Base-by-base conservation (phyloP, 768 basidiomycete genomes). In the Gloeophyllum trabeum region DNA sequence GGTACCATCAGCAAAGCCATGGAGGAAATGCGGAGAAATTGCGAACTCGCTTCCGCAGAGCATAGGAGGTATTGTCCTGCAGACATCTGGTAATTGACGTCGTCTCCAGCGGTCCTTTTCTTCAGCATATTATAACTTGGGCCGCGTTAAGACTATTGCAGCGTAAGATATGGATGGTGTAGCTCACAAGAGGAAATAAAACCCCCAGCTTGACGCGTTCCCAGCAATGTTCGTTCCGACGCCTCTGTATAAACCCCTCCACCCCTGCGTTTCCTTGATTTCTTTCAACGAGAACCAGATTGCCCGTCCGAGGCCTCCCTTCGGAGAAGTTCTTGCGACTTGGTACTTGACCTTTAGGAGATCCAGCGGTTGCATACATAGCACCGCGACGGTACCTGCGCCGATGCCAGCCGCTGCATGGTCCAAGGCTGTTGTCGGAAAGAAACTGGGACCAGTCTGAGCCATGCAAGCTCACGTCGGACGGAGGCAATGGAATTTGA, bases 311-410 rank as follows among this genome's bases (percentile, higher is more conserved):
- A 82, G 56, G 23, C 76, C 76, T 13, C 73, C 79, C 30, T 67
- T 61, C 0, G 73, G 75, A 24, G 68, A 71, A 23, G 70, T 62
- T 0, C 85, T 93, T 18, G 81, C 76, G 4, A 96, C 87, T 62
- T 98, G 96, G 41, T 91, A 78, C 56, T 90, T 84, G 57, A 96
- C 73, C 65, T 98, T 98, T 61, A 99, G 71, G 7, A 98, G 73
- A 62, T 99, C 96, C 24, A 99, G 72, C 5, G 96, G 96, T 59
- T 98, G 92, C 89, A 98, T 93, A 61, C 88, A 88, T 23, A 97
- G 69, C 38, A 92, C 91, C 25, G 90, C 87, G 53, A 83, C 81
- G 50, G 89, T 79, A 44, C 96, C 96, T 28, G 96, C 93, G 40
- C 87, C 83, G 40, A 98, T 74, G 43, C 96, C 96, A 35, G 91